Evolutionary conservation across 495 filamentous ascomycete genomes (phyloP), one percentile per base, ranked within the genome.

Genomic region (Lophiostoma macrostomum): DNA sequence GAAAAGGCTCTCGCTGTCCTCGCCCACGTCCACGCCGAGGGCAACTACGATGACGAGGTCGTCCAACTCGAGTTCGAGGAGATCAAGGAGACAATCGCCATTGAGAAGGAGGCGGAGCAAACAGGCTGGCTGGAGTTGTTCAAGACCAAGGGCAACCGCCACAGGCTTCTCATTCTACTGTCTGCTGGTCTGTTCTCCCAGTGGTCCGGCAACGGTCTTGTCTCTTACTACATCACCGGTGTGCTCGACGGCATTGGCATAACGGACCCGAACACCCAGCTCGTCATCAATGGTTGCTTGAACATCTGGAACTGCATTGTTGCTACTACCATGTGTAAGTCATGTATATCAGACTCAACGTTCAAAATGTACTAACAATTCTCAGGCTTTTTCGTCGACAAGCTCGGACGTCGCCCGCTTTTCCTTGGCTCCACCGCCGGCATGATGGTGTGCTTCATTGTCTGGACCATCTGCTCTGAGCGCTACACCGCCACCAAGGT

Each of bases 1-100:
- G 84, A 87, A 10, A 63, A 84, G 64, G 84, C 84, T 5, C 76
- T 83, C 29, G 16, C 53, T 0, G 78, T 81, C 48, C 74, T 85
- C 0, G 75, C 77, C 55, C 71, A 72, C 38, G 76, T 75, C 4
- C 62, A 65, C 41, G 62, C 53, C 8, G 53, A 58, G 16, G 62
- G 53, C 30, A 44, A 65, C 25, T 28, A 19, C 24, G 36, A 56
- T 6, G 56, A 57, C 18, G 55, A 58, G 25, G 28, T 68, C 14
- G 63, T 68, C 40, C 45, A 53, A n/a, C 50, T 60, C 34, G 65
- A 68, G 31, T 61, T 47, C 30, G 49, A 51, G 16, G 63, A 68
- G 31, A 61, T 65, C 30, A 51, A 56, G 38, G 61, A 66, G 25
- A 67, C 66, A 19, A 52, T 70, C 34, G 45, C 35, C 30, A 58